phyloP scores from a whole-genome alignment of 192 early-diverging fungal species.

The Coemansia sp. region DNA sequence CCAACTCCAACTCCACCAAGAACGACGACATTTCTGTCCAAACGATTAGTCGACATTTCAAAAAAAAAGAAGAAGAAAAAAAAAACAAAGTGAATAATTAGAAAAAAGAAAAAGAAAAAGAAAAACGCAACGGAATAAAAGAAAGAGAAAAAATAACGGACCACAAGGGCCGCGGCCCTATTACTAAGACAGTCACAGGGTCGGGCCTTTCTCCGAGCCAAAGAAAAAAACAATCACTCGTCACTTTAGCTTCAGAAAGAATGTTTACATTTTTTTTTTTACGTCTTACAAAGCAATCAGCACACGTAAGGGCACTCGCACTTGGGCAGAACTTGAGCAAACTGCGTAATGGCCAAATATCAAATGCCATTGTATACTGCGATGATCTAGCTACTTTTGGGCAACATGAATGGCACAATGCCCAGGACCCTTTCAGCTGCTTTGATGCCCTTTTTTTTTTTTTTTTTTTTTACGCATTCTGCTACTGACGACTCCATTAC shows the following conservation, averaged over 20 bases:
- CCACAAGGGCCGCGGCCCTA: background rate
- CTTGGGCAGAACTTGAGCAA: too few relatives aligned
- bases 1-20: slow-evolving; percentile 52
- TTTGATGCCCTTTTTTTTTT: slow-evolving; percentile 48
- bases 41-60: slow-evolving; percentile 18
- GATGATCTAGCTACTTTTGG: slow-evolving; percentile 80
- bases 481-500: background rate
- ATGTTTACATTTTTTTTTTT: background rate
- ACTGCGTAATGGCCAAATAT: slow-evolving; percentile 71
- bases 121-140: background rate
- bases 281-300: too few relatives aligned
- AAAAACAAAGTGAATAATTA: background rate
- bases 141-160: background rate
- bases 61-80: slow-evolving; percentile 1
- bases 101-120: background rate
- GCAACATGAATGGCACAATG: slow-evolving; percentile 93
- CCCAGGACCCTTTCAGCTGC: slow-evolving; percentile 58
- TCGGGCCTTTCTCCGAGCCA: too few relatives aligned
- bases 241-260: too few relatives aligned
- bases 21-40: slow-evolving; percentile 48
- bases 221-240: too few relatives aligned
- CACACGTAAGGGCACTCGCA: too few relatives aligned
- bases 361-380: slow-evolving; percentile 87
- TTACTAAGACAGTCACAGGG: background rate
- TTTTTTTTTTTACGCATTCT: slow-evolving; percentile 26